A percentile compares a stretch with the other conserved stretches of the same genome.
These are phyloP conservation scores for Verbena officinalis DNA, from an alignment of 257 asterid genomes.

Conservation along the genomic window DNA sequence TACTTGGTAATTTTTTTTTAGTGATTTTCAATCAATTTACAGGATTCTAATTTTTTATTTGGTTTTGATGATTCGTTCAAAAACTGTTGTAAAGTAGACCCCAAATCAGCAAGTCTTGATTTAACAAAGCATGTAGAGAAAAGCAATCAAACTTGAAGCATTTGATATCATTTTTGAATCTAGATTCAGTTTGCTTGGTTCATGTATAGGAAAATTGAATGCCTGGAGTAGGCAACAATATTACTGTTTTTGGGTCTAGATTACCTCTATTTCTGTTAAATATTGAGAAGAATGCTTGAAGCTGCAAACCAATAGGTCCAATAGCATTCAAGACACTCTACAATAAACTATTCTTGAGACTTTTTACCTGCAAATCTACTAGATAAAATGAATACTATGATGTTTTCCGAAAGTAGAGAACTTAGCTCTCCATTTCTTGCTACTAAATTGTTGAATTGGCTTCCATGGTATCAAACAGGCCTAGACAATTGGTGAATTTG, in stretches of 20 bases:
- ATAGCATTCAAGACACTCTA: neutral
- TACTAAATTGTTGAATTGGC: too few species aligned
- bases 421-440: too few species aligned
- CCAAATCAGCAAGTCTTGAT: neutral
- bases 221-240: neutral
- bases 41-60: neutral
- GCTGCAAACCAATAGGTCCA: slow-evolving; percentile 5
- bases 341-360: neutral
- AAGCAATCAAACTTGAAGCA: slow-evolving; percentile 5
- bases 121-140: neutral
- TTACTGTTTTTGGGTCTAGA: neutral
- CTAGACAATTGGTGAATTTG: neutral
- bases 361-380: neutral
- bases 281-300: neutral
- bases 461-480: too few species aligned
- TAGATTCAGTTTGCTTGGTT: neutral
- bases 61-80: neutral
- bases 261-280: neutral
- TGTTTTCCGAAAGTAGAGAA: neutral
- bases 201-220: neutral
- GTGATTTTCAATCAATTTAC: neutral
- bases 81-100: slow-evolving; percentile 2
- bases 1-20: neutral
- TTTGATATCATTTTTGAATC: neutral
- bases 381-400: neutral